Percentiles rank a stretch among this genome's conserved stretches.
Conservation (phyloP, 2,329 filamentous ascomycete species). For the Lojkania enalia region DNA sequence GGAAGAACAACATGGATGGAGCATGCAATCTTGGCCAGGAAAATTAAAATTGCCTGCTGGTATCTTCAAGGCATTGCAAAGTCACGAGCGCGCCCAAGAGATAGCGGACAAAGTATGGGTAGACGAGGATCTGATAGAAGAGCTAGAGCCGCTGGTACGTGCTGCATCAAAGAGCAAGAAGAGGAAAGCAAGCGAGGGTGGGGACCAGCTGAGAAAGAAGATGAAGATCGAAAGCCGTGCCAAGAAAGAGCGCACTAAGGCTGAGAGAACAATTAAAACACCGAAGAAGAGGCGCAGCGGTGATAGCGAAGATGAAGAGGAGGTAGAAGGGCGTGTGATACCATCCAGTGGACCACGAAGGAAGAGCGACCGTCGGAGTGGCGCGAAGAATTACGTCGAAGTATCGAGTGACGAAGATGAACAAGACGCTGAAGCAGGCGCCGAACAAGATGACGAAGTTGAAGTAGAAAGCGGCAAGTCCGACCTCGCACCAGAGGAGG, state of each 20-base stretch:
- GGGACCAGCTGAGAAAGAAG: slow-evolving; percentile 41
- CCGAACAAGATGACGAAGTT: slow-evolving; percentile 14
- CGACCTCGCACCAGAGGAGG: slow-evolving; percentile 25
- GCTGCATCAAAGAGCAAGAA: slow-evolving; percentile 66
- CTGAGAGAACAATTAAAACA: slow-evolving; percentile 39
- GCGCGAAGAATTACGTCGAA: slow-evolving; percentile 50
- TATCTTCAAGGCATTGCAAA: slow-evolving; percentile 74
- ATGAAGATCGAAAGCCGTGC: slow-evolving; percentile 31
- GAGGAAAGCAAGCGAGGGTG: slow-evolving; percentile 36
- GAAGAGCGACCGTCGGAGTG: slow-evolving; percentile 46
- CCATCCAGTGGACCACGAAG: slow-evolving; percentile 49
- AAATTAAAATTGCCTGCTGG: slow-evolving; percentile 81
- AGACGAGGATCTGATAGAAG: slow-evolving; percentile 72
- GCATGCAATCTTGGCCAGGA: slow-evolving; percentile 77
- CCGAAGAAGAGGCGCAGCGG: slow-evolving; percentile 43
- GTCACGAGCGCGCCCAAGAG: slow-evolving; percentile 76
- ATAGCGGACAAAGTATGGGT: slow-evolving; percentile 87
- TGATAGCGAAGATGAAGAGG: slow-evolving; percentile 37
- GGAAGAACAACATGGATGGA: slow-evolving; percentile 84
- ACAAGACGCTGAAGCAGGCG: slow-evolving; percentile 34
- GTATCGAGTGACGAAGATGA: slow-evolving; percentile 49
- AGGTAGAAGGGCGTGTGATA: slow-evolving; percentile 19
- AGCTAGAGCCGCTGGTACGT: slow-evolving; percentile 76
- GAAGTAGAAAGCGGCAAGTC: slow-evolving; percentile 16
- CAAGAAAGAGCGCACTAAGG: slow-evolving; percentile 38